phyloP scores from a whole-genome alignment of 345 rosid species.

The Melaleuca alternifolia region DNA sequence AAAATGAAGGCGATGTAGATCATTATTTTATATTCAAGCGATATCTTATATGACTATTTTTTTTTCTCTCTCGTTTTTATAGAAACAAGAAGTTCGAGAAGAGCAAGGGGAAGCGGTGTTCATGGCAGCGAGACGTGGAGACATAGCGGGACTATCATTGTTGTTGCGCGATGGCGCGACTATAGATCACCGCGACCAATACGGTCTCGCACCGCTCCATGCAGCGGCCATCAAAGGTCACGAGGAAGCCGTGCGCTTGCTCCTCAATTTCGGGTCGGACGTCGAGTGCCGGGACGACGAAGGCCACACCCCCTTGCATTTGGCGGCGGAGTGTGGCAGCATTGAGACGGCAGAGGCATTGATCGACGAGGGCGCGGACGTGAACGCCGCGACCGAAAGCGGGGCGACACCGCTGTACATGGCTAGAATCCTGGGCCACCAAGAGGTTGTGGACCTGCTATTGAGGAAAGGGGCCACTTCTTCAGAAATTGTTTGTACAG shows the following conservation, averaged over 20 bases:
- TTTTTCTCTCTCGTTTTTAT: neutral
- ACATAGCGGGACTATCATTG: conserved; percentile 1
- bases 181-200: conserved; percentile 22
- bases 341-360: conserved; percentile 25
- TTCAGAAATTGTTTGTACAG: neutral
- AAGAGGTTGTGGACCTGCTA: conserved; percentile 15
- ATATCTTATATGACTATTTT: too few species aligned
- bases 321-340: conserved; percentile 40
- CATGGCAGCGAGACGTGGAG: conserved; percentile 43
- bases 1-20: too few species aligned
- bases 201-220: conserved; percentile 38
- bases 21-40: accelerated
- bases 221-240: conserved; percentile 42
- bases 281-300: conserved; percentile 30
- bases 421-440: conserved; percentile 25
- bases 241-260: conserved; percentile 18
- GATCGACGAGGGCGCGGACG: conserved; percentile 27
- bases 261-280: conserved; percentile 19
- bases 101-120: conserved; percentile 20
- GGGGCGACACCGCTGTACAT: conserved; percentile 30
- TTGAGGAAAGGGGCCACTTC: conserved; percentile 10
- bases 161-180: conserved; percentile 15
- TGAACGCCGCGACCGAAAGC: conserved; percentile 16
- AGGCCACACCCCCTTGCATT: conserved; percentile 39
- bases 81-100: conserved; percentile 5